Base-by-base conservation (phyloP, 257 asterid genomes). In the Cynanchum wilfordii region DNA sequence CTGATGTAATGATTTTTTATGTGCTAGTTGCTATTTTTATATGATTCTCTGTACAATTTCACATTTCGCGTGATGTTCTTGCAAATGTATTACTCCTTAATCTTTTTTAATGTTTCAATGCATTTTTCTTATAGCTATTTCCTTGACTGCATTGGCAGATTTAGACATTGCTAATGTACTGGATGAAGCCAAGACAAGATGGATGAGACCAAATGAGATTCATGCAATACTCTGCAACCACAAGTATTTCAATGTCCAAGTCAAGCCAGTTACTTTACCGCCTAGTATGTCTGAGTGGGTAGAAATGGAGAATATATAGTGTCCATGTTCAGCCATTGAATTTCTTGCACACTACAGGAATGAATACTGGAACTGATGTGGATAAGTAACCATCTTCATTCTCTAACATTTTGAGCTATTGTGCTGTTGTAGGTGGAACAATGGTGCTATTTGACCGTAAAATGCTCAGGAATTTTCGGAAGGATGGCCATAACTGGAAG, bases 401-500 rank as follows among this genome's bases (percentile, higher is more conserved):
- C 30, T 77, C 80, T 81, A 62, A 81, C 73, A 16, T 73, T 79
- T 24, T 68, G 49, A 74, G 73, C 45, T 47, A 40, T 56, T 74
- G 59, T 67, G 74, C 69, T 68, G 67, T 80, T 75, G 70, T 81
- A 94, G 99, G 97, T 82, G 99, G 99, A 78, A 88, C 87, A 58
- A 81, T 94, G 60, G 90, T 91, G 83, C 72, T 94, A 84, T 91
- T 91, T 81, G 97, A 94, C 84, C 96, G 99, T 54, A 94, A 94
- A 89, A 87, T 84, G 98, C 96, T 94, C 75, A 87, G 99, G 79
- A 94, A 94, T 82, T 94, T 94, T 71, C 90, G 99, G 70, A 94
- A 91, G 82, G 98, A 94, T 78, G 97, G 98, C 69, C 94, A 88
- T 84, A 94, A 86, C 78, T 94, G 99, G 99, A 91, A 94, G 90